Conservation (phyloP, 176 grass and related monocot species). For the Triticum urartu region DNA sequence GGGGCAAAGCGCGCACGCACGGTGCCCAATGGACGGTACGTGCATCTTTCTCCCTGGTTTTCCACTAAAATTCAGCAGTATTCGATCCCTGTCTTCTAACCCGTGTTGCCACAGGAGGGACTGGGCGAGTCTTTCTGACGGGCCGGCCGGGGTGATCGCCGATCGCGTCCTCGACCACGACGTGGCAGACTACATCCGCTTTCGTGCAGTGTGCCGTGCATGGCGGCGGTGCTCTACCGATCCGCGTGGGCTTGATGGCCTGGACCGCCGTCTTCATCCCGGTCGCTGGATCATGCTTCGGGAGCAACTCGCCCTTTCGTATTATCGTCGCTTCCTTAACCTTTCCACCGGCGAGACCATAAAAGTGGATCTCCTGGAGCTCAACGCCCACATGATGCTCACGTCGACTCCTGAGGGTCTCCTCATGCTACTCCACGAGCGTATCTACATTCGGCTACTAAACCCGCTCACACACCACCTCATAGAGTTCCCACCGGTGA, state of each 20-base stretch:
- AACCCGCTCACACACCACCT: background rate
- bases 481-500: background rate
- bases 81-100: background rate
- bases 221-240: background rate
- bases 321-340: background rate
- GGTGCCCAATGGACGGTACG: too few species aligned
- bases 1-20: too few species aligned
- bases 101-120: background rate
- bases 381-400: background rate
- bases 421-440: background rate
- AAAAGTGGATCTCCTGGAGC: background rate
- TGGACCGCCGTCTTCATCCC: background rate
- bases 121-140: background rate
- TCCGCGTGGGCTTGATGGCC: background rate
- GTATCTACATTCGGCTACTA: background rate
- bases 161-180: background rate
- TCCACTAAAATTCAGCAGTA: too few species aligned
- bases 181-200: background rate
- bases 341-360: background rate
- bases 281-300: background rate
- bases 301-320: background rate
- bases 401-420: background rate
- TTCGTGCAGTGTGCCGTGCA: background rate
- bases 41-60: too few species aligned
- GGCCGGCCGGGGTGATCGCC: background rate